Base-by-base conservation (phyloP, 805 yeast genomes). In the Myxozyma neglecta region DNA sequence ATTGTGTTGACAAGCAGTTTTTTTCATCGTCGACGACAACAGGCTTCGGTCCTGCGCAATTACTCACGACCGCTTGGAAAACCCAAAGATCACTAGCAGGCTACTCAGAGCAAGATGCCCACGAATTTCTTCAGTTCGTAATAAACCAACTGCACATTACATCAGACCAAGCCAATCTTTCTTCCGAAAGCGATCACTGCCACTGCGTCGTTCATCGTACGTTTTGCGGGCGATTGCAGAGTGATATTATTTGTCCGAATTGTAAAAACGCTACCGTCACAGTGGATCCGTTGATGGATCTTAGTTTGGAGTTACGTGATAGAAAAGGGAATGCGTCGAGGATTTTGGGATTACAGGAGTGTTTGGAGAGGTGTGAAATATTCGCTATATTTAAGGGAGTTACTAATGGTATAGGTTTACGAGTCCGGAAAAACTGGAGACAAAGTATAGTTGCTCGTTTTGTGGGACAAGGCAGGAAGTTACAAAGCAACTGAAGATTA, bases 61-160 rank as follows among this genome's bases (percentile, higher is more conserved):
- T 94, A 51, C 79, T 94, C 53, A 81, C 84, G n/a, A 89, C 97
- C 11, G 87, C 97, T 0, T 91, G 97, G 93, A 86, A 86, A 69
- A 86, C 87, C 51, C 89, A 90, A 68, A 83, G 88, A 67, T 83
- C 90, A 39, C 81, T 94, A 61, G 96, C 97, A 0, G 99, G 99
- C 1, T 92, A 92, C 68, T 88, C 94, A 40, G 97, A 94, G 74
- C 99, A 94, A 75, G 99, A 94, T 73, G 98, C 99, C 0, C 99
- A 94, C 75, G 99, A 94, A 74, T 94, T 93, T 74, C 87, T 96
- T 87, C 97, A 94, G 72, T 92, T 93, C 72, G 71, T 93, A 35
- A 79, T 93, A 43, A 89, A 93, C 74, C 96, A 91, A 74, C 75
- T 94, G 59, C 99, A 94, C 74, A 57, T 68, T 48, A 52, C 69